Conservation (phyloP, 192 early-diverging fungal species). For the Rhizophagus sp. region DNA sequence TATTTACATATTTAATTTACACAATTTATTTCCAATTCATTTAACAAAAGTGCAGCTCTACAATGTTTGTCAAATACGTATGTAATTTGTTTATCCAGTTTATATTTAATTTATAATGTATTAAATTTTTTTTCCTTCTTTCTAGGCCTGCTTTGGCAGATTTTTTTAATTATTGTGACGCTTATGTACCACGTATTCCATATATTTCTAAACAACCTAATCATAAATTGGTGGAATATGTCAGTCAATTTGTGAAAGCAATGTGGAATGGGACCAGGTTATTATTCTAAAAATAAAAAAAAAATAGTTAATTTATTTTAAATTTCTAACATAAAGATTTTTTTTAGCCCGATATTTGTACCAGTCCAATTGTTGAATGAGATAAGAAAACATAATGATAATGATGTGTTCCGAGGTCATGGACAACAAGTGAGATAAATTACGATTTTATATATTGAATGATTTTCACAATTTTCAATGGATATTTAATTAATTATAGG, state of each 20-base stretch:
- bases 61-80: conserved; percentile 46
- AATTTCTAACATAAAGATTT: not conserved
- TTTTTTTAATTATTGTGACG: conserved; percentile 45
- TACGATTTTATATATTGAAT: not conserved
- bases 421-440: conserved; percentile 31
- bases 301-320: too few relatives aligned
- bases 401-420: conserved; percentile 40
- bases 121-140: not conserved
- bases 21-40: not conserved
- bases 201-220: conserved; percentile 33
- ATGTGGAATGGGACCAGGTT: conserved; percentile 49
- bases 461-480: not conserved
- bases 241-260: conserved; percentile 36
- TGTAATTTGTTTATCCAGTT: not conserved
- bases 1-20: not conserved
- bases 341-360: conserved; percentile 36
- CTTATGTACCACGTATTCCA: conserved; percentile 39
- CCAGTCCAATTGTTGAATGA: conserved; percentile 38
- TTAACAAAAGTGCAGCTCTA: conserved; percentile 39
- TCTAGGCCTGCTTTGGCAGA: conserved; percentile 36
- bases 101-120: not conserved
- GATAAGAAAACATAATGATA: conserved; percentile 40
- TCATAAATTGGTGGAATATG: conserved; percentile 38
- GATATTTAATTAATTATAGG: conserved; percentile 17
- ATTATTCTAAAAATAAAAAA: not conserved